These are phyloP conservation scores for Plenodomus tracheiphilus DNA, from an alignment of 2,329 filamentous ascomycete genomes.

Conservation along the genomic window DNA sequence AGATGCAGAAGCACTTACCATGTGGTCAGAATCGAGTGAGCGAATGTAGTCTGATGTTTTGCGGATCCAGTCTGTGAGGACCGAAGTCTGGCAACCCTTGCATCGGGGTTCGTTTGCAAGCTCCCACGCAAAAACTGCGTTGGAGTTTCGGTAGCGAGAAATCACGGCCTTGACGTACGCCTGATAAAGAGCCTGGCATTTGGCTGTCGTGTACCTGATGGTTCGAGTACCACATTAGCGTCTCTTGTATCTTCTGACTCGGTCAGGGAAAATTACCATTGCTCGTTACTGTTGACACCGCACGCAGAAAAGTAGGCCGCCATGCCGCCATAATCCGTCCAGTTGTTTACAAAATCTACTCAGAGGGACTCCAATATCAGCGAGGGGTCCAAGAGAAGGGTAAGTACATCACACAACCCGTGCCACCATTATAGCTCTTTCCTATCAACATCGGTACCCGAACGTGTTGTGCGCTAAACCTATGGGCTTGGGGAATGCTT, in stretches of 20 bases:
- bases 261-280: constrained; percentile 45
- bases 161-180: constrained; percentile 64
- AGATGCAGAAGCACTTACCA: constrained; percentile 34
- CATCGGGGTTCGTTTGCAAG: constrained; percentile 69
- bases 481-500: neutral
- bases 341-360: constrained; percentile 66
- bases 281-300: constrained; percentile 53
- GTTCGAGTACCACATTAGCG: neutral
- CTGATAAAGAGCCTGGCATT: constrained; percentile 58
- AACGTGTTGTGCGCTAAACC: neutral
- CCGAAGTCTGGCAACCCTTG: constrained; percentile 59
- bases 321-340: constrained; percentile 70
- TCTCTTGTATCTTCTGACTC: neutral
- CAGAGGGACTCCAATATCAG: neutral
- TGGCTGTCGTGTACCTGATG: constrained; percentile 53
- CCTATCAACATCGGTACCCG: neutral
- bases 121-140: constrained; percentile 69
- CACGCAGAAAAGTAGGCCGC: constrained; percentile 60
- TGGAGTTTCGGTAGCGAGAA: constrained; percentile 60
- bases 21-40: constrained; percentile 61
- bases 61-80: constrained; percentile 64
- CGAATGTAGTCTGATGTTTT: constrained; percentile 65
- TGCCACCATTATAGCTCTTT: neutral
- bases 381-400: neutral
- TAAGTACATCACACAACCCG: neutral